Conservation (phyloP, 2,329 filamentous ascomycete genomes). For the Aspergillus pseudoviridinutans region DNA sequence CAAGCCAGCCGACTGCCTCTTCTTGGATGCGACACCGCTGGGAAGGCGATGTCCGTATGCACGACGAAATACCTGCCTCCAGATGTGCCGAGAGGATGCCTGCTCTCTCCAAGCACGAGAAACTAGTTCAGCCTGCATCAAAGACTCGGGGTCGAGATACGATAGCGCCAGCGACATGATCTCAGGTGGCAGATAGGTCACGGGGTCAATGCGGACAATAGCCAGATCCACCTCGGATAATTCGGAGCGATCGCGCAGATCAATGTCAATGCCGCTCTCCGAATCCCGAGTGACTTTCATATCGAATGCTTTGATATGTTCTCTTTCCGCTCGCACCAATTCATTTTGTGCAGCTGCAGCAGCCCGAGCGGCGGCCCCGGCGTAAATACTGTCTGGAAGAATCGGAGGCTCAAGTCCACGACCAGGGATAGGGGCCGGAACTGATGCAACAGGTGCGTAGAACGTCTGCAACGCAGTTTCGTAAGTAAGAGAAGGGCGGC, state of each 20-base stretch:
- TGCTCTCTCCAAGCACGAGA: slow-evolving; percentile 55
- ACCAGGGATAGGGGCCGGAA: slow-evolving; percentile 32
- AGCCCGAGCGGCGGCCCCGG: slow-evolving; percentile 45
- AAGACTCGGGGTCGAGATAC: slow-evolving; percentile 55
- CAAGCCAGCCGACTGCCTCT: slow-evolving; percentile 51
- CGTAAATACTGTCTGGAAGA: slow-evolving; percentile 36
- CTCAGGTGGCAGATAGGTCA: slow-evolving; percentile 54
- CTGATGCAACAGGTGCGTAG: slow-evolving; percentile 26
- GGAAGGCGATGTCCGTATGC: slow-evolving; percentile 48
- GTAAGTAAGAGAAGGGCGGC: slow-evolving; percentile 34
- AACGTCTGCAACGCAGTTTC: slow-evolving; percentile 32
- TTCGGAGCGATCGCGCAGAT: slow-evolving; percentile 37
- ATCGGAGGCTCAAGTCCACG: slow-evolving; percentile 37
- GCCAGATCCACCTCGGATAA: slow-evolving; percentile 31
- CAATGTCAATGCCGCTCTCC: slow-evolving; percentile 49
- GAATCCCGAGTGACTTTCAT: slow-evolving; percentile 37
- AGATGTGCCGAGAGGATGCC: slow-evolving; percentile 56
- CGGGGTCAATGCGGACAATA: slow-evolving; percentile 48
- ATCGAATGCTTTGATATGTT: slow-evolving; percentile 29
- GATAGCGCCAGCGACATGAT: slow-evolving; percentile 57
- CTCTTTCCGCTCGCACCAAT: slow-evolving; percentile 28
- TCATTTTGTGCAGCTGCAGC: slow-evolving; percentile 50
- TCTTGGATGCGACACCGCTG: slow-evolving; percentile 30
- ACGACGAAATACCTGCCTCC: slow-evolving; percentile 58
- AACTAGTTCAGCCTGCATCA: slow-evolving; percentile 54